Base-by-base conservation (phyloP, 805 yeast genomes). In the Hanseniaspora mollemarum region DNA sequence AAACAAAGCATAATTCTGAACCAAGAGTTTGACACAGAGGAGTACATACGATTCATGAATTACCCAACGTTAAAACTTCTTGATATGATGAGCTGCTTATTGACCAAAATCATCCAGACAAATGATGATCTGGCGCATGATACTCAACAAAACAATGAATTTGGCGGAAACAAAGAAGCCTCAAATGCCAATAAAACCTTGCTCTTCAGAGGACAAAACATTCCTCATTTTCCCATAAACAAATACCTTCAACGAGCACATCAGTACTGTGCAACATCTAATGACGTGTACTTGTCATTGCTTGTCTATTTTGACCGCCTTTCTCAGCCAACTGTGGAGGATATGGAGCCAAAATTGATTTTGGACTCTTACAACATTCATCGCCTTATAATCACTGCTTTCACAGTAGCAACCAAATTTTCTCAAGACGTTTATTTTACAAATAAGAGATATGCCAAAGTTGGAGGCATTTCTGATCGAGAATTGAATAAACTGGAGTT, bases 261-360 rank as follows among this genome's bases (percentile, higher is more conserved):
- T 63, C 90, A 90, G 66, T 92, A 92, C 67, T 92, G 99, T 65
- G 97, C 99, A 0, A 92, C 92, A n/a, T 88, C 98, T 2, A 90
- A 90, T 66, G 97, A 92, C 63, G 97, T 92, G 31, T 92, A 88
- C 65, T 69, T 92, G 43, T 81, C 95, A 35, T 68, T 92, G 32
- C 71, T 92, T 59, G 96, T 92, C 28, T 92, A 92, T 65, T 87
- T 92, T 68, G 99, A 92, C 67, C 71, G 97, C 55, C 36, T 48
- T 1, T 48, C 51, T 2, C 51, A 48, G 10, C 45, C 45, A 3
- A 15, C 41, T 12, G 24, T 10, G 6, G 38, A 18, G 9, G 8
- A 26, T 16, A 4, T 9, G 9, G 28, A 35, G 21, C 90, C 83
- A 63, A 67, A 86, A 54, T 88, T 92, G 64, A 95, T 90, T 9